A percentile compares a stretch with the other conserved stretches of the same genome.
Evolutionary conservation across 208 protist genomes (phyloP).

Genomic region (Crithidia thermophila): DNA sequence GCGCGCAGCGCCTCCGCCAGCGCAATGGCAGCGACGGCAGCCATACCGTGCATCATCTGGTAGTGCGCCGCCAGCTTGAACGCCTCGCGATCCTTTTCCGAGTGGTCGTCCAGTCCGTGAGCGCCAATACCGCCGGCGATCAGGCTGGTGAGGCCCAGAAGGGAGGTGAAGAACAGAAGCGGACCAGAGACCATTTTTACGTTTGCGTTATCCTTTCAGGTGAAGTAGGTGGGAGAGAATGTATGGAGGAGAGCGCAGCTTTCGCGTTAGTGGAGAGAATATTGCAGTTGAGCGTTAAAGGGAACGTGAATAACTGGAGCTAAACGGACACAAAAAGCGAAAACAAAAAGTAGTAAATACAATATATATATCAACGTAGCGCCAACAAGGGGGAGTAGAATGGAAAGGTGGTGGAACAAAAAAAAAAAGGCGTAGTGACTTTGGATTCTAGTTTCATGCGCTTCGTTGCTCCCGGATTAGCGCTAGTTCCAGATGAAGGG

Average conservation of each 20-base stretch:
- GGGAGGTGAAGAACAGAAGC: slow-evolving; percentile 8
- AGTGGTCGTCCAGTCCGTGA: slow-evolving; percentile 20
- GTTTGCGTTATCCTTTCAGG: not conserved
- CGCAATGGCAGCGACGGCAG: slow-evolving; percentile 20
- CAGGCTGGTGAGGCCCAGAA: slow-evolving; percentile 27
- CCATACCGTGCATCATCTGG: slow-evolving; percentile 35
- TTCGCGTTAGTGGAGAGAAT: no score
- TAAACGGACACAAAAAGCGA: no score
- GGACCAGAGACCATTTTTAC: not conserved
- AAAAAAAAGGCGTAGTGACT: no score
- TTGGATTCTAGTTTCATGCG: no score
- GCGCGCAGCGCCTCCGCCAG: not conserved
- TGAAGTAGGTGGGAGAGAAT: not conserved
- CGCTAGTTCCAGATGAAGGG: no score
- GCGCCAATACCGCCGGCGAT: slow-evolving; percentile 24
- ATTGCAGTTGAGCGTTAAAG: no score
- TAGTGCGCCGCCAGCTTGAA: slow-evolving; percentile 27
- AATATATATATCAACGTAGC: no score
- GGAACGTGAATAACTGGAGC: no score
- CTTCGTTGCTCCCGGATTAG: no score
- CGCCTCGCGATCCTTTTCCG: not conserved
- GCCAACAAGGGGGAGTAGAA: no score
- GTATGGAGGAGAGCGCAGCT: not conserved
- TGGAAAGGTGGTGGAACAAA: no score
- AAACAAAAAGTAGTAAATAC: no score